Evolutionary conservation across 2,329 filamentous ascomycete species (phyloP).

Genomic region (Botrytis sinoallii): DNA sequence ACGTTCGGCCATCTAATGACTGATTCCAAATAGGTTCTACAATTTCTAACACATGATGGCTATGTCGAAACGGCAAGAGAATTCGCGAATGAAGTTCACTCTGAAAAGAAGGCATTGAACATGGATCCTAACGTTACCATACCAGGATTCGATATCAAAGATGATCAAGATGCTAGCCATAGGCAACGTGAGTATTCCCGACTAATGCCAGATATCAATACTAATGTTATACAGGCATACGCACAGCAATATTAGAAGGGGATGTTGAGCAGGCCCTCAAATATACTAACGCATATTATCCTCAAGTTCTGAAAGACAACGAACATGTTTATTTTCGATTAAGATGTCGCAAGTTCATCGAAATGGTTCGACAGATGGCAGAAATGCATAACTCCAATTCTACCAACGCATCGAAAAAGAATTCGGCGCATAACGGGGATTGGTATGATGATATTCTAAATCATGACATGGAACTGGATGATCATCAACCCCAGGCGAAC

Average conservation of each 20-base stretch:
- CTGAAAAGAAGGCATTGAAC: slow-evolving; percentile 68
- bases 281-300: slow-evolving; percentile 74
- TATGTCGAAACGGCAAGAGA: slow-evolving; percentile 90
- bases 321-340: slow-evolving; percentile 84
- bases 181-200: slow-evolving; percentile 67
- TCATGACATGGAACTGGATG: slow-evolving; percentile 53
- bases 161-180: slow-evolving; percentile 83
- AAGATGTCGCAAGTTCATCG: slow-evolving; percentile 87
- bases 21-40: slow-evolving; percentile 52
- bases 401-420: slow-evolving; percentile 37
- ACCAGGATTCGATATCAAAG: slow-evolving; percentile 63
- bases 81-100: slow-evolving; percentile 77
- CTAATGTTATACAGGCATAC: slow-evolving; percentile 62
- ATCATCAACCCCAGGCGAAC: slow-evolving; percentile 45
- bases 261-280: slow-evolving; percentile 90
- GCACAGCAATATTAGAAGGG: slow-evolving; percentile 81
- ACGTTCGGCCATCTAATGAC: slow-evolving; percentile 6
- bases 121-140: slow-evolving; percentile 52
- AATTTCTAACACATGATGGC: slow-evolving; percentile 91
- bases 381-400: slow-evolving; percentile 50
- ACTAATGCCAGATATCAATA: neutral
- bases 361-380: slow-evolving; percentile 79
- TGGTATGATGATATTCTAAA: slow-evolving; percentile 41
- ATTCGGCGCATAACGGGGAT: slow-evolving; percentile 41
- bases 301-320: slow-evolving; percentile 74